A percentile compares a stretch with the other conserved stretches of the same genome.
phyloP scores from a whole-genome alignment of 495 filamentous ascomycete species.

The Podospora conica region DNA sequence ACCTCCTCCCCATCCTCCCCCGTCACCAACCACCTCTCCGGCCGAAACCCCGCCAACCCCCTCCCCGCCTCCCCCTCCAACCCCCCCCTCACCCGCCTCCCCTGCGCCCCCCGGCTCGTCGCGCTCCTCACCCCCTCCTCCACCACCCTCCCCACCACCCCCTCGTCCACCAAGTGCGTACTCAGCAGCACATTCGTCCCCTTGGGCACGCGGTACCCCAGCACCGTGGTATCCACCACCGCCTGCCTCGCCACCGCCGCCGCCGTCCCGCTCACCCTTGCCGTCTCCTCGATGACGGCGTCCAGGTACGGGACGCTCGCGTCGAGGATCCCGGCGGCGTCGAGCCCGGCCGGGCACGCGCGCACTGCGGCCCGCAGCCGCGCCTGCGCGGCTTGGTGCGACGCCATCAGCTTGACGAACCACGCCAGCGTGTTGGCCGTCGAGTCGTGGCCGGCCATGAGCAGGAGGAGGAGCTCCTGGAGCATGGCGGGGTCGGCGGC shows the following conservation, averaged over 20 bases:
- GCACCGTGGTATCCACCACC: slow-evolving; percentile 27
- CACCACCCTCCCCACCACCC: background rate
- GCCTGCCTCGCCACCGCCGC: slow-evolving; percentile 21
- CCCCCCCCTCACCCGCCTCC: slow-evolving; percentile 14
- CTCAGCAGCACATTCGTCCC: slow-evolving; percentile 27
- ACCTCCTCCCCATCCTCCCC: slow-evolving; percentile 19
- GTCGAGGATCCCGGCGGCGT: slow-evolving; percentile 20
- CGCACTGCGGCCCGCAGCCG: slow-evolving; percentile 21
- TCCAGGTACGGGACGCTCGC: slow-evolving; percentile 34
- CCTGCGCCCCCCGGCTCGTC: slow-evolving; percentile 16
- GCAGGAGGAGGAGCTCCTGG: slow-evolving; percentile 24
- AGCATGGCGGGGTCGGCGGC: slow-evolving; percentile 21
- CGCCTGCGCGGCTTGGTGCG: slow-evolving; percentile 20
- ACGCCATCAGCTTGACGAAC: slow-evolving; percentile 33
- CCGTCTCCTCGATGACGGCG: slow-evolving; percentile 31
- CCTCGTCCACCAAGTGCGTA: slow-evolving; percentile 11
- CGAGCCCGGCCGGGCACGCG: slow-evolving; percentile 12
- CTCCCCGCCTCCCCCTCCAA: slow-evolving; percentile 12
- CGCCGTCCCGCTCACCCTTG: slow-evolving; percentile 23
- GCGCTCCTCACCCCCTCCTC: slow-evolving; percentile 15
- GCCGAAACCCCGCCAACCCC: slow-evolving; percentile 22
- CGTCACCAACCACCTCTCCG: slow-evolving; percentile 26
- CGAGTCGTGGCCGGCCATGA: slow-evolving; percentile 23
- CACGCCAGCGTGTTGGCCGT: slow-evolving; percentile 27
- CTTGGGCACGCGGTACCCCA: slow-evolving; percentile 30